These are phyloP conservation scores for Luffa acutangula DNA, from an alignment of 306 rosid genomes.

Conservation along the genomic window DNA sequence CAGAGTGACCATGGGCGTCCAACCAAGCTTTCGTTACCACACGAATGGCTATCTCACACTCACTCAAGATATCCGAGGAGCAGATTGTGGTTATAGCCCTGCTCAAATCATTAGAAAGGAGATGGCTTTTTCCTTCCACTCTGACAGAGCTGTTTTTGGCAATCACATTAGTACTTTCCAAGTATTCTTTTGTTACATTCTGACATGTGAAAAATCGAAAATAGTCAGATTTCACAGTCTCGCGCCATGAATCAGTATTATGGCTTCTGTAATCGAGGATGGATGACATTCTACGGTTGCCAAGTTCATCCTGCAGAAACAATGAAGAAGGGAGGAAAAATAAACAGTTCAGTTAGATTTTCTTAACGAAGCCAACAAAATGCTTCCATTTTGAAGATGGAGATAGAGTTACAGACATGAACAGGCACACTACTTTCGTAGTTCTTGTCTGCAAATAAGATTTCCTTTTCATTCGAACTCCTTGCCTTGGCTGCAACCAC, in stretches of 20 bases:
- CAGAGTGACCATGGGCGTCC: slow-evolving; percentile 44
- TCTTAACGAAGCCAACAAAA: slow-evolving; percentile 9
- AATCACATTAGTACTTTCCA: slow-evolving; percentile 16
- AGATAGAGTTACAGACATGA: slow-evolving; percentile 33
- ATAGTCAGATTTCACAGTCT: slow-evolving; percentile 35
- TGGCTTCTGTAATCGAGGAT: slow-evolving; percentile 23
- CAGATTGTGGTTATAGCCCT: slow-evolving; percentile 41
- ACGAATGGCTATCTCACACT: slow-evolving; percentile 59
- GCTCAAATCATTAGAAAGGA: slow-evolving; percentile 34
- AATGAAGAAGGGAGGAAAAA: neutral
- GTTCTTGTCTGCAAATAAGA: slow-evolving; percentile 20
- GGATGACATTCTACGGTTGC: slow-evolving; percentile 23
- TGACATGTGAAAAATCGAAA: slow-evolving; percentile 47
- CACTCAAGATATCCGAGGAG: slow-evolving; percentile 42
- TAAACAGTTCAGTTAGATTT: neutral
- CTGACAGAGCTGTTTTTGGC: slow-evolving; percentile 22
- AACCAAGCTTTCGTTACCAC: slow-evolving; percentile 58
- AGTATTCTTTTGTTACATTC: slow-evolving; percentile 30
- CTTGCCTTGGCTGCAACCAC: slow-evolving; percentile 14
- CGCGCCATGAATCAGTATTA: slow-evolving; percentile 20
- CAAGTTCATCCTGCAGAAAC: slow-evolving; percentile 31
- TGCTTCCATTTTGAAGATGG: neutral
- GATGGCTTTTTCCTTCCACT: slow-evolving; percentile 19
- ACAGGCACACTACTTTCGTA: slow-evolving; percentile 14
- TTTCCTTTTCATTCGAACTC: slow-evolving; percentile 21